Conservation (phyloP, 2,329 filamentous ascomycete species). For the Botrytis deweyae region DNA sequence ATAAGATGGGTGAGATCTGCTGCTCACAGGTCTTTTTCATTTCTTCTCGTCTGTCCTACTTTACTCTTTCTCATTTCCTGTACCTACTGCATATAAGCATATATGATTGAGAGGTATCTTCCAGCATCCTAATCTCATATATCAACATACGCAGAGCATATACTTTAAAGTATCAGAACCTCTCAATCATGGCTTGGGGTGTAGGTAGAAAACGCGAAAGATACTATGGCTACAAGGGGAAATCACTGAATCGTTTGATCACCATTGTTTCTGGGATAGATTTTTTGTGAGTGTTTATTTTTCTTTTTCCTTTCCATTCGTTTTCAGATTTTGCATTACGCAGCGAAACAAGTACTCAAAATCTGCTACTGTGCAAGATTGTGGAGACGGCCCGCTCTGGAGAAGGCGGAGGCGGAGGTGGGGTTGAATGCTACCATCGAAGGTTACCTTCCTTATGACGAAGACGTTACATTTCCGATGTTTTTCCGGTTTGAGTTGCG, state of each 20-base stretch:
- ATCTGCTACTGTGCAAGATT: neutral
- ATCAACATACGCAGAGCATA: neutral
- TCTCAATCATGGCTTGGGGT: constrained; percentile 24
- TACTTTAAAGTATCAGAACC: too few relatives aligned
- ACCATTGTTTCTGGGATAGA: constrained; percentile 71
- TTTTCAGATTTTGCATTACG: neutral
- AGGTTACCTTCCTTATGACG: neutral
- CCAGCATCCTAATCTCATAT: neutral
- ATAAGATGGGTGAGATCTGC: neutral
- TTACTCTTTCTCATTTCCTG: neutral
- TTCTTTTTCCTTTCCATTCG: neutral
- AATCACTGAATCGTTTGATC: constrained; percentile 65
- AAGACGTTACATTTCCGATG: constrained; percentile 2
- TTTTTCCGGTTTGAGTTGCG: neutral
- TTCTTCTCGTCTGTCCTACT: neutral
- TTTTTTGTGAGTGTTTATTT: constrained; percentile 55
- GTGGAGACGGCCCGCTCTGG: neutral
- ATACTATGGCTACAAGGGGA: constrained; percentile 66
- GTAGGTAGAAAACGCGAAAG: constrained; percentile 29
- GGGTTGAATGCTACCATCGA: neutral
- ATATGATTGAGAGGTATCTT: neutral
- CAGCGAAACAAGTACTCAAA: neutral
- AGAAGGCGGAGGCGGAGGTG: neutral
- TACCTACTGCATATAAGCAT: neutral
- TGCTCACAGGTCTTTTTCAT: neutral